Evolutionary conservation across 2,329 filamentous ascomycete species (phyloP), one percentile per base, ranked within the genome.

Genomic region (Coniella vitis): DNA sequence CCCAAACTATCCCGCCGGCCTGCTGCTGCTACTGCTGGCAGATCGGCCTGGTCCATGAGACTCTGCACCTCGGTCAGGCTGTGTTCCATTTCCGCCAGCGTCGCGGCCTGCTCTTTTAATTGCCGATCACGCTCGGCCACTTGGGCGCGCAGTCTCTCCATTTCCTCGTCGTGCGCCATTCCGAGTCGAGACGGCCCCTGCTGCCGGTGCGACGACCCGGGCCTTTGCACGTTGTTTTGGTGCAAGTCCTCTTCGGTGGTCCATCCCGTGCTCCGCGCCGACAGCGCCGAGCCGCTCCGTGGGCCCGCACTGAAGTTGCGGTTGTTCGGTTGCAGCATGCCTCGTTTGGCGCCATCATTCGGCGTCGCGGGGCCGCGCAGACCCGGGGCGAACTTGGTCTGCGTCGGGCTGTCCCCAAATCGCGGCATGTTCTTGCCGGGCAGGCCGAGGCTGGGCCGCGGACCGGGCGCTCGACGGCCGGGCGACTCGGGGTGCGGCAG

Each of bases 401-500:
- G 77, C 2, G 74, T 78, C 7, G 76, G 86, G 66, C 74, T 85
- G 7, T 25, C 40, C 54, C 74, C 79, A 64, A 79, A 83, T 53
- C 83, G 73, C 25, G 83, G 70, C 12, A 80, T 74, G 8, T 61
- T 73, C 29, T 66, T 56, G 16, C 58, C 73, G 2, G 83, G 75
- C 44, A 80, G 72, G 42, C 78, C 64, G 38, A 83, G 70, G 5
- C 79, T 78, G 1, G 79, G 75, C 34, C 80, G 72, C 7, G 74
- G 71, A 38, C 64, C 79, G 21, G 78, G 81, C 9, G 75, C 68
- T 58, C 79, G 84, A 56, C 86, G 82, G 32, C 87, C 74, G 3
- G 91, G 93, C 2, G 91, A 96, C 55, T 95, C 90, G 4, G 93
- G 87, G 25, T 90, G 85, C 45, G 87, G 81, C n/a, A 95, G 72